Evolutionary conservation across 345 rosid genomes (phyloP), one percentile per base, ranked within the genome.

Genomic region (Populus pruinosa): DNA sequence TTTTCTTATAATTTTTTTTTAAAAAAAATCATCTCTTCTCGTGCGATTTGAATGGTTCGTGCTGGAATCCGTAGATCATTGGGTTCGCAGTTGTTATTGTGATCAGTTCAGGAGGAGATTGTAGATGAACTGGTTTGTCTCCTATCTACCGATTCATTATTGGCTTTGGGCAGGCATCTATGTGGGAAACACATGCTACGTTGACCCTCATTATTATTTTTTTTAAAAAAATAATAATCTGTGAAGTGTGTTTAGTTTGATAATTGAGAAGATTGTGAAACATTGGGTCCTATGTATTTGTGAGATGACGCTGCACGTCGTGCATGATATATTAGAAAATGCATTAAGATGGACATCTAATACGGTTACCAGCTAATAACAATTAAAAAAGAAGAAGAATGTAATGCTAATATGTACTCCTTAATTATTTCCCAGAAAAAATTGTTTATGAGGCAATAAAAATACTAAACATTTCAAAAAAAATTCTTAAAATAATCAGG

Each of bases 101-200:
- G n/a, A 31, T 31, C 33, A 41, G 20, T 20, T 29, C 5, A 1
- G 16, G 20, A 18, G 9, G 6, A 8, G 41, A 31, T 8, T 49
- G 74, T 31, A 25, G 25, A 71, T 18, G 62, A 49, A 18, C 23
- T 49, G 74, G 62, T 49, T 29, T 31, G 74, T 71, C 74, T 71
- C 41, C 62, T 18, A 29, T 4, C 62, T 27, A 29, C 63, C 63
- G 31, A 2, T 71, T 49, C 27, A 71, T 49, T 9, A 71, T 27
- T 49, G 39, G n/a, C 39, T 67, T 11, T 2, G 5, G 56, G n/a
- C 33, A 65, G 69, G 21, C 39, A 12, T 33, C 38, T 18, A 3
- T 2, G 6, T 53, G 39, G 69, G 20, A 62, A 29, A 38, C 69
- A 65, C 69, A 65, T 65, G 69, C 23, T 65, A 31, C 10, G 69